phyloP scores from a whole-genome alignment of 2,329 filamentous ascomycete species.

The Colletotrichum neosansevieriae region DNA sequence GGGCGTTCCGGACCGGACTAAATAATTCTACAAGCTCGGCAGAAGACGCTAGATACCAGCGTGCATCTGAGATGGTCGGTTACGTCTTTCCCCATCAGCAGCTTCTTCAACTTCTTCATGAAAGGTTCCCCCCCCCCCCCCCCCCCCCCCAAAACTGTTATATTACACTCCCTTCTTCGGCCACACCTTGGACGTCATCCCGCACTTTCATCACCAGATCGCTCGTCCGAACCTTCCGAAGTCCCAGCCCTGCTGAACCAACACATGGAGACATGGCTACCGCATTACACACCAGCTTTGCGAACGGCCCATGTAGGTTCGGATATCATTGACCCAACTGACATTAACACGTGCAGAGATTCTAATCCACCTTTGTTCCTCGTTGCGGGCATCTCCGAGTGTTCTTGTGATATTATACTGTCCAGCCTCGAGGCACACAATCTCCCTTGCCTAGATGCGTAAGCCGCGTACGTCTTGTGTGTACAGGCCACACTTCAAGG shows the following conservation, averaged over 20 bases:
- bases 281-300: background rate
- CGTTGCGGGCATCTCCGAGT: background rate
- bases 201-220: conserved; percentile 7
- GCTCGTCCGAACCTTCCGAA: conserved; percentile 33
- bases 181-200: conserved; percentile 20
- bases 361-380: background rate
- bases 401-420: background rate
- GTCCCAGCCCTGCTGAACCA: too few relatives aligned
- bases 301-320: background rate
- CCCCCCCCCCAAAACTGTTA: too few relatives aligned
- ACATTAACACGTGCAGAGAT: background rate
- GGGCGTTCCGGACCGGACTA: too few relatives aligned
- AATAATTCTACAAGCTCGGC: too few relatives aligned
- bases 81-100: too few relatives aligned
- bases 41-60: too few relatives aligned
- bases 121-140: too few relatives aligned
- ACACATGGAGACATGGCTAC: background rate
- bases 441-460: background rate
- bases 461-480: background rate
- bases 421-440: background rate
- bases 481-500: background rate
- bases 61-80: too few relatives aligned
- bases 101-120: too few relatives aligned
- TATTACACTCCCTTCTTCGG: conserved; percentile 5
- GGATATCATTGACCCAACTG: background rate